Evolutionary conservation across 257 asterid species (phyloP).

Genomic region (Fraxinus anomala): DNA sequence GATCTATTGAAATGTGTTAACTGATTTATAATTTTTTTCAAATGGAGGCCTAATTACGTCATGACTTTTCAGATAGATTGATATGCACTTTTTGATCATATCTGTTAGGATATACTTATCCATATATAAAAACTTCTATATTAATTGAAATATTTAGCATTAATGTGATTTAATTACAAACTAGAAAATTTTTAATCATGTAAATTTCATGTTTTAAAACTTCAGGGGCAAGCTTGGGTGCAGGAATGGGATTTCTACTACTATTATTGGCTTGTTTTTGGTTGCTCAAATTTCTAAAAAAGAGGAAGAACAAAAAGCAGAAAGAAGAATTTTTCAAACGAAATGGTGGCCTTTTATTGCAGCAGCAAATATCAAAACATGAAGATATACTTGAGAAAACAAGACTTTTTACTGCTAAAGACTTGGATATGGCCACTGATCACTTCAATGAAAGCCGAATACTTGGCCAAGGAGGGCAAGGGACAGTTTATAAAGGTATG

Average conservation of each 20-base stretch:
- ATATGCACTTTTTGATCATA: too few relatives aligned
- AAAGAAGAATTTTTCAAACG: conserved; percentile 16
- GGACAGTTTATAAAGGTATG: neutral
- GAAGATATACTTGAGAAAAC: conserved; percentile 15
- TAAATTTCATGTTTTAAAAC: too few relatives aligned
- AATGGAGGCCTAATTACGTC: too few relatives aligned
- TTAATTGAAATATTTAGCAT: too few relatives aligned
- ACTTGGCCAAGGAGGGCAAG: conserved; percentile 24
- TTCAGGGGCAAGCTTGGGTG: conserved; percentile 22
- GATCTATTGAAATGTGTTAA: too few relatives aligned
- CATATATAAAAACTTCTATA: too few relatives aligned
- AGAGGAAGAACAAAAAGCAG: conserved; percentile 19
- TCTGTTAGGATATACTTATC: too few relatives aligned
- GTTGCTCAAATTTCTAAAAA: neutral
- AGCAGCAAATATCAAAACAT: conserved; percentile 6
- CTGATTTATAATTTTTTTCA: too few relatives aligned
- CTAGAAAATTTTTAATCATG: too few relatives aligned
- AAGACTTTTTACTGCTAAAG: conserved; percentile 1
- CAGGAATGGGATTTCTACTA: conserved; percentile 25
- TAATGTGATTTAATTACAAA: too few relatives aligned
- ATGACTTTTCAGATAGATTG: too few relatives aligned
- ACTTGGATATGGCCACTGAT: conserved; percentile 12
- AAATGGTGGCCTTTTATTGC: too few relatives aligned
- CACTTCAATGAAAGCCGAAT: conserved; percentile 4
- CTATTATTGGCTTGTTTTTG: neutral